Percentiles rank a stretch among this genome's conserved stretches.
Evolutionary conservation across 108 stramenopile species (phyloP).

Genomic region (Fragilaria crotonensis): DNA sequence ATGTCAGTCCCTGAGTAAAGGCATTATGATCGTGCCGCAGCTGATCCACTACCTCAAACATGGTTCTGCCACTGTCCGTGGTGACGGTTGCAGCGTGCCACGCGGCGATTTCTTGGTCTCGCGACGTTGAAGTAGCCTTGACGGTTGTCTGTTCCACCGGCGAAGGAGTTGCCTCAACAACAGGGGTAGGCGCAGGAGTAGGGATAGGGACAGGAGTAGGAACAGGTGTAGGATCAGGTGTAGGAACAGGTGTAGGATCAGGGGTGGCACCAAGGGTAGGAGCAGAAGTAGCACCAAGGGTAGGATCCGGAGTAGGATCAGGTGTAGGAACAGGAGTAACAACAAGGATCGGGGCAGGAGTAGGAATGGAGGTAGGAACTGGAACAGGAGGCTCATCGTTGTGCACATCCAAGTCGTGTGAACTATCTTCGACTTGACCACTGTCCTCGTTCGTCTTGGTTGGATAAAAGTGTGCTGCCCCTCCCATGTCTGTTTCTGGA

Average conservation of each 20-base stretch:
- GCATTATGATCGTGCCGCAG: constrained; percentile 46
- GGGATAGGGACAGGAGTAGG: too few species aligned
- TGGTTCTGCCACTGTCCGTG: constrained; percentile 23
- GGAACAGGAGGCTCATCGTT: too few species aligned
- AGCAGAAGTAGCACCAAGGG: too few species aligned
- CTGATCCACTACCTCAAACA: constrained; percentile 49
- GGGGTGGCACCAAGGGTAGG: too few species aligned
- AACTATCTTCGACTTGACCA: background rate
- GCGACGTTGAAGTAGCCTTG: background rate
- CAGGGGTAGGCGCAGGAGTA: background rate
- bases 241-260: too few species aligned
- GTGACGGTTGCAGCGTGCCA: constrained; percentile 22
- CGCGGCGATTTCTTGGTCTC: background rate
- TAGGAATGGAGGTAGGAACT: too few species aligned
- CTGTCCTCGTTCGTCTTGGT: background rate
- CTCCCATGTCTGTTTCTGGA: background rate
- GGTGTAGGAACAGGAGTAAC: too few species aligned
- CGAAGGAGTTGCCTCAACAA: background rate
- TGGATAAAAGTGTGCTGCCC: background rate
- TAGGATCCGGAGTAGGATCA: too few species aligned
- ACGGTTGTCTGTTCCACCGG: background rate
- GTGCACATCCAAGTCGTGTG: too few species aligned
- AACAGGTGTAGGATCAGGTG: too few species aligned
- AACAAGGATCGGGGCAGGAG: too few species aligned
- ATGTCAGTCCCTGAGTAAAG: constrained; percentile 83